Conservation (phyloP, 306 rosid genomes). For the Geum urbanum region DNA sequence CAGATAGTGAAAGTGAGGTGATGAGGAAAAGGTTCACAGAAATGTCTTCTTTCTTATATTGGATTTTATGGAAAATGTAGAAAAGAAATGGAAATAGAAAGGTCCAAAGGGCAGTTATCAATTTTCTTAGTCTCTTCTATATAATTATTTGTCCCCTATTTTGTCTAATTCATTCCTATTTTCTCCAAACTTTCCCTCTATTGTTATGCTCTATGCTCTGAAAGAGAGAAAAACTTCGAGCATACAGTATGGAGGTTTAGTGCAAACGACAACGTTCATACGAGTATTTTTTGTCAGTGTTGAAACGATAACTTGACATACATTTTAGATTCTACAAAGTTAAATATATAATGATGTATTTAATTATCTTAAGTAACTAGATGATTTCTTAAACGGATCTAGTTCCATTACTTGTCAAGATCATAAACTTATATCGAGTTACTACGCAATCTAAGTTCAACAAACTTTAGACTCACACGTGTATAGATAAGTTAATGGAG, state of each 20-base stretch:
- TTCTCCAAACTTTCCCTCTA: neutral
- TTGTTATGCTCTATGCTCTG: neutral
- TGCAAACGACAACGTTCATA: neutral
- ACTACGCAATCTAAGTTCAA: neutral
- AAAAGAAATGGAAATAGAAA: slow-evolving; percentile 5
- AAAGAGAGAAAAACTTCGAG: no score
- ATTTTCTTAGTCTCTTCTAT: slow-evolving; percentile 19
- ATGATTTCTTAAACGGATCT: neutral
- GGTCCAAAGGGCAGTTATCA: slow-evolving; percentile 20
- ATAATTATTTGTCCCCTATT: neutral
- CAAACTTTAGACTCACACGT: neutral
- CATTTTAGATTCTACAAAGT: no score
- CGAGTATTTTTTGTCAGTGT: no score
- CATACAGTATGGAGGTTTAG: neutral
- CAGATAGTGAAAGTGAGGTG: slow-evolving; percentile 24
- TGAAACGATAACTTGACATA: no score
- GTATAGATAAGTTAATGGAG: neutral
- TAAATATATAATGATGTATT: neutral
- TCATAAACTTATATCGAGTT: neutral
- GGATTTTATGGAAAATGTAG: neutral
- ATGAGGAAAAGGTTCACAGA: slow-evolving; percentile 27
- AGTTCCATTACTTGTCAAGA: neutral
- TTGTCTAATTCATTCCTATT: neutral
- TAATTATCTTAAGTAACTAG: neutral
- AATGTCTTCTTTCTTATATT: neutral